Base-by-base conservation (phyloP, 2,329 filamentous ascomycete species). In the Phialophora macrospora region DNA sequence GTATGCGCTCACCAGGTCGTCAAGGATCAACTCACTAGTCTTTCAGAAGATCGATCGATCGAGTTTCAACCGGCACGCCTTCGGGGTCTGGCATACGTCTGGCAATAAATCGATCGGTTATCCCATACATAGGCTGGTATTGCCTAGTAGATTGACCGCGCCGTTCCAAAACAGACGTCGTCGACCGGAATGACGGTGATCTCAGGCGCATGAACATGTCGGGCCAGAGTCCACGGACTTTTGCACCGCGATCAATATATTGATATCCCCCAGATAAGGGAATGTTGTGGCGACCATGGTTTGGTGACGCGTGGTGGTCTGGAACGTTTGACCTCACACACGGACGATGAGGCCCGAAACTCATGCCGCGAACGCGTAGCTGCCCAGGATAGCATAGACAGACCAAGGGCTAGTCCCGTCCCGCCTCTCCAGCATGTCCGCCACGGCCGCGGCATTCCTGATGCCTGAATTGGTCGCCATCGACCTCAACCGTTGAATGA, bases 341-440 rank as follows among this genome's bases (percentile, higher is more conserved):
- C 17, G 17, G 26, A 28, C 6, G 34, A 1, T 5, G 6, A n/a
- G 12, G n/a, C 20, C 9, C 2, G 11, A 12, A 5, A 51, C n/a
- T 54, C 57, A 70, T 14, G 66, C 64, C 12, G 71, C 68, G 41
- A 73, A 72, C 3, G 72, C 72, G 57, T 73, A 73, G 46, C 70
- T 71, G 22, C 72, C 72, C 34, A 73, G 65, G 41, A 72, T 65
- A n/a, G 69, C 66, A 67, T 73, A 73, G 32, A 73, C 56, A 12
- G 60, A 60, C 72, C 72, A 73, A 2, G 69, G 69, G 46, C 30
- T 24, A 12, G 54, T 57, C 6, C 60, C 14, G 8, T 61, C 56
- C 61, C 38, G 55, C 9, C 32, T 66, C 30, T 70, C 65, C 5
- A 73, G 57, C n/a, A 70, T 61, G 14, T 71, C 57, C 22, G 69